Evolutionary conservation across 352 stramenopile genomes (phyloP), one percentile per base, ranked within the genome.

Genomic region (Aphanomyces astaci): DNA sequence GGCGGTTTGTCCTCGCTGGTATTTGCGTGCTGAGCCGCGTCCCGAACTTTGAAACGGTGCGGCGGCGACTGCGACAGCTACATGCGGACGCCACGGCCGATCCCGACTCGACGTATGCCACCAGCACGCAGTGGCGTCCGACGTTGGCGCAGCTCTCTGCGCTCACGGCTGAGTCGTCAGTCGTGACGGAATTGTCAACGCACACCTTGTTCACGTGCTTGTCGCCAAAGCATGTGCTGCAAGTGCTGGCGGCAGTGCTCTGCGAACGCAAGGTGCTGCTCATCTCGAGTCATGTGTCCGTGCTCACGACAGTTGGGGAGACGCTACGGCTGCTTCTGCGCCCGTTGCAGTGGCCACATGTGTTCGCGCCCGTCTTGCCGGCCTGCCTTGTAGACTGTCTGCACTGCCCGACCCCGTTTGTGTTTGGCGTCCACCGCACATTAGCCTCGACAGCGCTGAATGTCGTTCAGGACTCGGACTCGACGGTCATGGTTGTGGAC

Each of bases 381-480:
- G 78, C 75, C 7, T 75, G 79, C 56, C 88, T 95, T 81, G 73
- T 92, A 19, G 82, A 90, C 73, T 93, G 90, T 59, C 76, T 95
- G 19, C 83, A 95, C 57, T 95, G 86, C 55, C 86, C 86, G 2
- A 95, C 86, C 1, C 86, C 86, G 19, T 95, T 92, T 68, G 88
- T 95, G 59, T 90, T 95, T 64, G 86, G 86, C 40, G 79, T 89
- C 11, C 78, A 89, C 46, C 86, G 84, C 53, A 76, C 79, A 63
- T 74, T 76, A 28, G 63, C 90, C 0, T 81, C 90, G 10, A 79
- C 78, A 45, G 78, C 79, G 64, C 70, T 80, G 48, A 46, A 81
- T 13, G 68, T 76, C 24, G 24, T 36, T 19, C 67, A 77, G 63
- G 79, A 88, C 30, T 48, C 85, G 52, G 81, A 88, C 46, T 78